phyloP scores from a whole-genome alignment of 2,329 filamentous ascomycete genomes.

The Pestalotiopsis sp. region DNA sequence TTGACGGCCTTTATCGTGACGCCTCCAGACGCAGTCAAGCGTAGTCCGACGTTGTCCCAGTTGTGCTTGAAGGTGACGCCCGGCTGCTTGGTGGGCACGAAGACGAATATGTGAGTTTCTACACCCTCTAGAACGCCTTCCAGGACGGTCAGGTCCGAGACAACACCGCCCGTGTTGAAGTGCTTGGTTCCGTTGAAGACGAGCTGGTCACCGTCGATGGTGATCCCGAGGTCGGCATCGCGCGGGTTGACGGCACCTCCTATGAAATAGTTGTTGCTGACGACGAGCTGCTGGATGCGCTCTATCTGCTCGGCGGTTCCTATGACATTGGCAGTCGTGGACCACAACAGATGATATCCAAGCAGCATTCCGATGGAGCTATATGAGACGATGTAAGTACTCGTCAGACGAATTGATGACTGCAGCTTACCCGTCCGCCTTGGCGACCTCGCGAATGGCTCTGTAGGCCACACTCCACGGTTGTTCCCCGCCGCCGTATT shows the following conservation, averaged over 20 bases:
- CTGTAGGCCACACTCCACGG: constrained; percentile 52
- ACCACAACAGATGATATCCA: constrained; percentile 66
- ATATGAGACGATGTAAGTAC: background rate
- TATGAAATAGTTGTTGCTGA: constrained; percentile 65
- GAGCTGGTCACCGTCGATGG: constrained; percentile 51
- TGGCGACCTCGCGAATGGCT: constrained; percentile 61
- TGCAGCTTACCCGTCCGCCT: constrained; percentile 47
- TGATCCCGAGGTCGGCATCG: constrained; percentile 61
- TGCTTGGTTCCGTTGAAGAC: constrained; percentile 63
- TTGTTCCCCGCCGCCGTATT: constrained; percentile 40
- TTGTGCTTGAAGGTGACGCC: constrained; percentile 58
- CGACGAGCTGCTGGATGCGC: constrained; percentile 54
- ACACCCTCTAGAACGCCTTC: constrained; percentile 57
- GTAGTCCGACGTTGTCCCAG: constrained; percentile 65
- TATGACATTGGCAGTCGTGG: constrained; percentile 59
- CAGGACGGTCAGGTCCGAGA: constrained; percentile 65
- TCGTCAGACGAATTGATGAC: background rate
- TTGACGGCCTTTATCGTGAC: constrained; percentile 59
- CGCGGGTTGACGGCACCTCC: constrained; percentile 67
- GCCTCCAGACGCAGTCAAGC: constrained; percentile 63
- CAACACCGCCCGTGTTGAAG: constrained; percentile 68
- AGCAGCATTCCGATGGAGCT: constrained; percentile 64
- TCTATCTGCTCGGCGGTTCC: constrained; percentile 61
- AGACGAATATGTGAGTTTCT: constrained; percentile 61
- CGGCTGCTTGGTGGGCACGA: constrained; percentile 57